Evolutionary conservation across 2,329 filamentous ascomycete genomes (phyloP).

Genomic region (Epichloe baconii): DNA sequence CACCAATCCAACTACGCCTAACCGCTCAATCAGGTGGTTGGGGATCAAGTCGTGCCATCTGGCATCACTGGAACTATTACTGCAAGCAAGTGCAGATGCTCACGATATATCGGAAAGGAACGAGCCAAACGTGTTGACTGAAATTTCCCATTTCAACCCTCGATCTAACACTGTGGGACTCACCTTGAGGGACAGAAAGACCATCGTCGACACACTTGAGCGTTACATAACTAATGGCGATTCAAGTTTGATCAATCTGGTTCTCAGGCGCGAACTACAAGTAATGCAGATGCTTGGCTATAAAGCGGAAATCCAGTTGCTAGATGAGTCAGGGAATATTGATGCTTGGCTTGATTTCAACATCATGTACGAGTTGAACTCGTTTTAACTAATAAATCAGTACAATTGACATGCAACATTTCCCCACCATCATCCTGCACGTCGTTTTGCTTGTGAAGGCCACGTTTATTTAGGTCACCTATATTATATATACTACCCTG

Average conservation of each 20-base stretch:
- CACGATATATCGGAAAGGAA: neutral
- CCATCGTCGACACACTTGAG: conserved; percentile 40
- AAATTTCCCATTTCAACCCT: conserved; percentile 14
- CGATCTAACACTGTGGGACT: conserved; percentile 26
- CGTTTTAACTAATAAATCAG: neutral
- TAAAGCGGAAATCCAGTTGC: conserved; percentile 66
- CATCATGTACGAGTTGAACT: conserved; percentile 13
- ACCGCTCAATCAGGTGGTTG: conserved; percentile 48
- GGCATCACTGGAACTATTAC: conserved; percentile 6
- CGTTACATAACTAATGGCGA: conserved; percentile 17
- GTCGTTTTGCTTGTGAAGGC: too few species aligned
- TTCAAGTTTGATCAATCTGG: neutral
- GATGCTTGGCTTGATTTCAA: conserved; percentile 35
- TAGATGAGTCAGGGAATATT: conserved; percentile 43
- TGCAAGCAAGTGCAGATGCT: neutral
- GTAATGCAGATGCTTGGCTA: conserved; percentile 59
- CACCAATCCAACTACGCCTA: conserved; percentile 41
- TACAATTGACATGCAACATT: too few species aligned
- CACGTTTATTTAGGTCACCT: too few species aligned
- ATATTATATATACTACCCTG: neutral
- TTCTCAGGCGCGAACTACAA: conserved; percentile 46
- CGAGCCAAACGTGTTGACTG: neutral
- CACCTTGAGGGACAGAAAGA: conserved; percentile 42
- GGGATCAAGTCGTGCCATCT: conserved; percentile 40
- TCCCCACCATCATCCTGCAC: too few species aligned